Evolutionary conservation across 1,284 basidiomycete genomes (phyloP).

Genomic region (Anthracocystis setariae): DNA sequence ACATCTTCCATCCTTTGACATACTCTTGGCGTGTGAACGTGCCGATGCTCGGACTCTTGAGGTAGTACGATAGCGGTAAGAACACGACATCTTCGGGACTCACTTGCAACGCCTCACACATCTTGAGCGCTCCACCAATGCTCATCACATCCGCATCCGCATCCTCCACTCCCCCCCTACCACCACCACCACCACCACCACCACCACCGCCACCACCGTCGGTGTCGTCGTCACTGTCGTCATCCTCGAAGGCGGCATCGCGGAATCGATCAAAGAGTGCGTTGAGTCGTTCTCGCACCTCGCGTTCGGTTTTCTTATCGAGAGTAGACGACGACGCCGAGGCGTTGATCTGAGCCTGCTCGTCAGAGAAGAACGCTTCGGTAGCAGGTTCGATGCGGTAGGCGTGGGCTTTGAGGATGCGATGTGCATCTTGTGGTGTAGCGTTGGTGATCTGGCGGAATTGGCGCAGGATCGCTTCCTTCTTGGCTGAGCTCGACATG

Average conservation of each 20-base stretch:
- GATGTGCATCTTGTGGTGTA: slow-evolving; percentile 73
- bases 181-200: slow-evolving; percentile 3
- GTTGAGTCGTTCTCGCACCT: slow-evolving; percentile 70
- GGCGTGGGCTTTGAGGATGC: slow-evolving; percentile 77
- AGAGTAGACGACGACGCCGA: slow-evolving; percentile 16
- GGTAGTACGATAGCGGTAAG: slow-evolving; percentile 64
- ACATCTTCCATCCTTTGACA: slow-evolving; percentile 60
- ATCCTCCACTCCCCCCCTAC: slow-evolving; percentile 22
- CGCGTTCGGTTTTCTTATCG: slow-evolving; percentile 51
- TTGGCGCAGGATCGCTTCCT: slow-evolving; percentile 51
- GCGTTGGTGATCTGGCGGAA: slow-evolving; percentile 53
- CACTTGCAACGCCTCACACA: slow-evolving; percentile 59
- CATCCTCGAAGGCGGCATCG: slow-evolving; percentile 16
- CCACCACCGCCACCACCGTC: slow-evolving; percentile 2
- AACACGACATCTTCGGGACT: slow-evolving; percentile 62
- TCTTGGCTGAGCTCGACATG: slow-evolving; percentile 50
- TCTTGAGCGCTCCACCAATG: slow-evolving; percentile 60
- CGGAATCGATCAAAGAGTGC: slow-evolving; percentile 76
- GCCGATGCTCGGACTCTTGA: slow-evolving; percentile 58
- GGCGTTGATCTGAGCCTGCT: slow-evolving; percentile 52
- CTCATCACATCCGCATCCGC: slow-evolving; percentile 55
- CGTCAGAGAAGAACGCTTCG: slow-evolving; percentile 76
- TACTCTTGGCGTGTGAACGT: slow-evolving; percentile 56
- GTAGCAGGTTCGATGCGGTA: slow-evolving; percentile 77
- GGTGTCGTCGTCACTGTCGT: slow-evolving; percentile 23